Base-by-base conservation (phyloP, 768 basidiomycete genomes). In the Tremella fuciformis region DNA sequence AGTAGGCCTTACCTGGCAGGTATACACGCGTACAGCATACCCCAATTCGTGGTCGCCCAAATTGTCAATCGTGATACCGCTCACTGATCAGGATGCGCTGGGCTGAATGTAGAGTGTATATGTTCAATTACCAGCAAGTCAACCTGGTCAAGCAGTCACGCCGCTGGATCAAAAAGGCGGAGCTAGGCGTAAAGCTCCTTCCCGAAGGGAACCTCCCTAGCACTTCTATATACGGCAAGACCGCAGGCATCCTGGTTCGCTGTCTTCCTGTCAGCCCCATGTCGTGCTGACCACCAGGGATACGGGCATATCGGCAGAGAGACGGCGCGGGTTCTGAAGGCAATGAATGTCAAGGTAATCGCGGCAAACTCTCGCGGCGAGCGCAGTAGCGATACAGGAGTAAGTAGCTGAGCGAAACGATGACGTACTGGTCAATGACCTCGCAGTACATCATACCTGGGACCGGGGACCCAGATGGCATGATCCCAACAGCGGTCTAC, bases 251-350 rank as follows among this genome's bases (percentile, higher is more conserved):
- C 54, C 55, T 76, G 49, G 74, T 76, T 39, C 47, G 70, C n/a
- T n/a, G n/a, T 62, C 11, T 24, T 1, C 18, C 34, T 13, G 47
- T 9, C 40, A 13, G 15, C 13, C 24, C 38, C 3, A 15, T 13
- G 18, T 21, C 9, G 22, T 22, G 15, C 6, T 21, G 58, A 40
- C 13, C 11, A 18, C 6, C 53, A 73, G 69, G 75, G 76, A 7
- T 76, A 76, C 55, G 76, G 75, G 4, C 70, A 72, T 59, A 70
- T 77, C 38, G 76, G 63, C 1, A 56, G 76, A 11, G 76, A 77
- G 57, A 73, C 76, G 0, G 76, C 76, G 13, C 50, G 76, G n/a
- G 50, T 76, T 18, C 57, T 77, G 22, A 66, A 73, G 42, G 65
- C 69, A 2, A 68, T 76, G 40, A 71, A 71, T 16, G 64, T 66